phyloP scores from a whole-genome alignment of 768 basidiomycete genomes.

The Suillus sp. region DNA sequence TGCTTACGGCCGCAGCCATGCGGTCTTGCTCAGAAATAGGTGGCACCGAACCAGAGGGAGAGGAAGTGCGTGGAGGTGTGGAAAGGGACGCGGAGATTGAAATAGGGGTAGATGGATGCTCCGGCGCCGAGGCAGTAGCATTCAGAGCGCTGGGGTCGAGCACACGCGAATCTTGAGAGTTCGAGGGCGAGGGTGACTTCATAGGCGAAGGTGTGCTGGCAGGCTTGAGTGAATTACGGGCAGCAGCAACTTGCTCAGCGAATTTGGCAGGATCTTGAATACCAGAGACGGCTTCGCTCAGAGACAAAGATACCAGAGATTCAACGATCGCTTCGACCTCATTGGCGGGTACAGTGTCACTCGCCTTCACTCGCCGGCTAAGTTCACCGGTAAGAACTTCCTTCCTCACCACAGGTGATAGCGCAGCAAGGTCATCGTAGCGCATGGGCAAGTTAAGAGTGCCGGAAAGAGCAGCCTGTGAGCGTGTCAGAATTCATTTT shows the following conservation, averaged over 20 bases:
- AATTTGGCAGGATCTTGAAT: slow-evolving; percentile 73
- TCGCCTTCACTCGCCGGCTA: slow-evolving; percentile 66
- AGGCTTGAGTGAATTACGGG: slow-evolving; percentile 37
- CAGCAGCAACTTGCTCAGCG: slow-evolving; percentile 57
- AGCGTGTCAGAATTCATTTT: slow-evolving; percentile 12
- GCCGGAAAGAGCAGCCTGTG: slow-evolving; percentile 77
- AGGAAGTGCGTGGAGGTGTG: slow-evolving; percentile 83
- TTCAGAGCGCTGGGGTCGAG: slow-evolving; percentile 62
- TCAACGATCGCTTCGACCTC: slow-evolving; percentile 72
- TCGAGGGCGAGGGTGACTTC: slow-evolving; percentile 55
- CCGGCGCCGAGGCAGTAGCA: slow-evolving; percentile 86
- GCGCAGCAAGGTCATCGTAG: slow-evolving; percentile 79
- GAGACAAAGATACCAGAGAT: slow-evolving; percentile 65
- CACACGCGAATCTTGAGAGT: slow-evolving; percentile 72
- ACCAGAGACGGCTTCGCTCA: slow-evolving; percentile 75
- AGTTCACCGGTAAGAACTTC: slow-evolving; percentile 85
- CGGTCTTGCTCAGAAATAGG: slow-evolving; percentile 75
- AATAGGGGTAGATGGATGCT: slow-evolving; percentile 85
- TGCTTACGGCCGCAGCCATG: slow-evolving; percentile 64
- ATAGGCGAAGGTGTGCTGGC: slow-evolving; percentile 44
- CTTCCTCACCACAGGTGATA: slow-evolving; percentile 86
- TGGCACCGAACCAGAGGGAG: slow-evolving; percentile 64
- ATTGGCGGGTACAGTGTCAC: slow-evolving; percentile 51
- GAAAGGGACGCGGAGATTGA: slow-evolving; percentile 75
- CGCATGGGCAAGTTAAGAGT: slow-evolving; percentile 81